Conservation (phyloP, 2,329 filamentous ascomycete genomes). For the Pezicula rhizophila region DNA sequence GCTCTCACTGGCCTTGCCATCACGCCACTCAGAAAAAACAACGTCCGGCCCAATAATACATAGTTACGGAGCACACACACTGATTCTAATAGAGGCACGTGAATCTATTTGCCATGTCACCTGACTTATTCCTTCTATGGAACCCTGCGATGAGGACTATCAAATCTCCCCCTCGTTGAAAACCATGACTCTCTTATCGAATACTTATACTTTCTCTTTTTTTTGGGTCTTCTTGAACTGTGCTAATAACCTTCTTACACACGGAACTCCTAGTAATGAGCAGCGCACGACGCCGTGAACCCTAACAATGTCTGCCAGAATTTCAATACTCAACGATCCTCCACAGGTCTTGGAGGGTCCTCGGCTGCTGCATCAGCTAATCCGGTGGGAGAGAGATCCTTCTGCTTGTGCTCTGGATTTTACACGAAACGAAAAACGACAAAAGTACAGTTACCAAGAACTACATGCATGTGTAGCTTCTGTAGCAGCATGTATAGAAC, state of each 20-base stretch:
- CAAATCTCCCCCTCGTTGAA: too few relatives aligned
- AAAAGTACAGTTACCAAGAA: conserved; percentile 24
- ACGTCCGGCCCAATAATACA: too few relatives aligned
- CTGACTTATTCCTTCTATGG: too few relatives aligned
- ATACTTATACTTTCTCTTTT: neutral
- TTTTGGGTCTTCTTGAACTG: neutral
- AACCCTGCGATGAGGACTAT: too few relatives aligned
- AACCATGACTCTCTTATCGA: too few relatives aligned
- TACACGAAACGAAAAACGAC: conserved; percentile 36
- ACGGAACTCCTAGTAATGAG: neutral
- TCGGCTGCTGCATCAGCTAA: conserved; percentile 54
- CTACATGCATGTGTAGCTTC: conserved; percentile 35
- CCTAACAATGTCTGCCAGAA: conserved; percentile 18
- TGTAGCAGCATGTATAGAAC: conserved; percentile 14
- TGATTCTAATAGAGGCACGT: too few relatives aligned
- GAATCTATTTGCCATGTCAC: too few relatives aligned
- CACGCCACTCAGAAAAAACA: too few relatives aligned
- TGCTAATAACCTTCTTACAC: neutral
- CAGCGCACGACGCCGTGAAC: conserved; percentile 1
- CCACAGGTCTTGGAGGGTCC: conserved; percentile 49
- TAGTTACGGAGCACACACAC: too few relatives aligned
- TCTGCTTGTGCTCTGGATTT: conserved; percentile 57
- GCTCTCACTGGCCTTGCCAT: too few relatives aligned
- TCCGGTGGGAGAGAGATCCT: conserved; percentile 36
- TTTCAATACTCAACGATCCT: conserved; percentile 53